Evolutionary conservation across 164 flowering plant species (phyloP), one percentile per base, ranked within the genome.

Genomic region (Umbellularia californica): DNA sequence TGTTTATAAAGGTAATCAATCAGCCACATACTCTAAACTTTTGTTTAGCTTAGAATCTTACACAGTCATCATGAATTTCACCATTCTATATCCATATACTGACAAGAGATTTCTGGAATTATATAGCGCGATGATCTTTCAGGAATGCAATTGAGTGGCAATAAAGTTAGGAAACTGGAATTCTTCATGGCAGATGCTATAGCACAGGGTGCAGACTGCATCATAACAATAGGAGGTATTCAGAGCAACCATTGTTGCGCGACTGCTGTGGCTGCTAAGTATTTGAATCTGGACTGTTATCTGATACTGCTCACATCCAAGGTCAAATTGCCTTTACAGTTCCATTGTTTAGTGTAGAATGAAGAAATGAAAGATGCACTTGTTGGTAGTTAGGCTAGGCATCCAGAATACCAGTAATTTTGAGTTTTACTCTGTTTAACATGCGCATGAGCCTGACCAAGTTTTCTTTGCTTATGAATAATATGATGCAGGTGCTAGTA

Each of bases 221-320:
- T 95, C 62, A 83, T 95, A 68, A 93, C 97, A 3, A 91, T 92
- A 60, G 99, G 99, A 65, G 98, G 99, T 58, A 93, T 95, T 74
- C 99, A 95, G 79, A 95, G 99, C 83, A 95, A 95, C 75, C 99
- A 95, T 70, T 95, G 98, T 60, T 97, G 99, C 68, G 99, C 99
- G 13, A 93, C 99, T 58, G 96, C 99, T 52, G 98, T 95, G 13
- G 99, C 97, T 71, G 95, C 99, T 2, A 92, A 85, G 82, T 95
- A 95, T 81, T 84, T 93, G 72, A 89, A 90, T 77, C 94, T 93
- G 20, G 96, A 90, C 71, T 87, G 88, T 75, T 89, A 84, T 83
- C 92, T 95, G 24, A 93, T 95, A 71, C 84, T 95, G 50, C 85
- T 95, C 1, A 95, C 97, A 51, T 95, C 98, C 17, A 89, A 95